Conservation (phyloP, 2,329 filamentous ascomycete genomes). For the Macroventuria anomochaeta region DNA sequence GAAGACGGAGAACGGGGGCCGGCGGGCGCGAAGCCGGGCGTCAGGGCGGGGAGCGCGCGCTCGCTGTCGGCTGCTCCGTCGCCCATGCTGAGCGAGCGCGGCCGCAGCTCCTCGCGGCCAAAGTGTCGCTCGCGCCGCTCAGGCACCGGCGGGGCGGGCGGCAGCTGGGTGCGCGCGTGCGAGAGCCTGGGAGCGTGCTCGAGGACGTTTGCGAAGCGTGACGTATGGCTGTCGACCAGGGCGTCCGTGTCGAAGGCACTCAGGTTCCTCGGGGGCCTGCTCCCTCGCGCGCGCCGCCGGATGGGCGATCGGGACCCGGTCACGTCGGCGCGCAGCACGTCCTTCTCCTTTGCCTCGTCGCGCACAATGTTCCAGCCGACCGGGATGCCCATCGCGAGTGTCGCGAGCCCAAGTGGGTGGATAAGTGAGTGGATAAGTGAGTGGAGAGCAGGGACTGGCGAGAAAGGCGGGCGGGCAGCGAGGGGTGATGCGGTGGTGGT, state of each 20-base stretch:
- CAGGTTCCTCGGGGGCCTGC: constrained; percentile 27
- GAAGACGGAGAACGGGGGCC: constrained; percentile 18
- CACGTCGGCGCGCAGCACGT: constrained; percentile 58
- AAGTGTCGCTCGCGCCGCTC: constrained; percentile 26
- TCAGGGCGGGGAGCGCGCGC: constrained; percentile 37
- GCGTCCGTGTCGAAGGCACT: constrained; percentile 28
- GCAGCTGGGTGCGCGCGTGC: constrained; percentile 31
- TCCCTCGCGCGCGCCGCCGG: constrained; percentile 55
- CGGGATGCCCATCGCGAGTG: constrained; percentile 56
- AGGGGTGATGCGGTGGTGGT: constrained; percentile 23
- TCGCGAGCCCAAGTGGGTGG: constrained; percentile 8
- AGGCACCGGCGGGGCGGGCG: constrained; percentile 44
- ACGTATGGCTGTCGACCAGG: constrained; percentile 14
- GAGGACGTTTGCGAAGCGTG: constrained; percentile 19
- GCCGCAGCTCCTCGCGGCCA: constrained; percentile 4
- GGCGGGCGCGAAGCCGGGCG: constrained; percentile 46
- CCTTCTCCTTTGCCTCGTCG: constrained; percentile 54
- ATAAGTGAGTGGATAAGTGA: constrained; percentile 16
- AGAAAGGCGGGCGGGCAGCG: background rate
- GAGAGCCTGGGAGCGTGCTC: constrained; percentile 27
- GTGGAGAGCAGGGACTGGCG: constrained; percentile 18
- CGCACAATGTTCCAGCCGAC: constrained; percentile 58
- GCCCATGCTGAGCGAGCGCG: background rate
- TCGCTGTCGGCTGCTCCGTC: background rate
- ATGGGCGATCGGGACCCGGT: constrained; percentile 64